phyloP scores from a whole-genome alignment of 768 basidiomycete species.

The Chalciporus pseudorubinellus region DNA sequence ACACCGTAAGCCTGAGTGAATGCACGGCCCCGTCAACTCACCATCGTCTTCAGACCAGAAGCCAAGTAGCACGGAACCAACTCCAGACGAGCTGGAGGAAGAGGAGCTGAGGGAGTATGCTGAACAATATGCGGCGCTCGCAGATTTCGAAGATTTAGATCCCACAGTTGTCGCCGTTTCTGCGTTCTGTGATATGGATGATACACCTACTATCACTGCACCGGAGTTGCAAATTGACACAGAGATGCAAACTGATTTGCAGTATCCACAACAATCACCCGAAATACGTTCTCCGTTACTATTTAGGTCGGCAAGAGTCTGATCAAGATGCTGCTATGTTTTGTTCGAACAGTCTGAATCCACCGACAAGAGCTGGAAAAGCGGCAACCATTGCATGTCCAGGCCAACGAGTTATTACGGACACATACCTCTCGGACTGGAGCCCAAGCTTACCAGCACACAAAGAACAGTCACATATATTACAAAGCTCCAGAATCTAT shows the following conservation, averaged over 20 bases:
- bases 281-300: too few relatives aligned
- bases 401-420: too few relatives aligned
- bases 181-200: constrained; percentile 23
- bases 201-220: too few relatives aligned
- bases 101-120: constrained; percentile 61
- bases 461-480: neutral
- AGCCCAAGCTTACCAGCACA: neutral
- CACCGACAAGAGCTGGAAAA: too few relatives aligned
- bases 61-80: constrained; percentile 19
- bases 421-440: too few relatives aligned
- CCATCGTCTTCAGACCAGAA: constrained; percentile 3
- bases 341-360: too few relatives aligned
- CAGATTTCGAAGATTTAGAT: constrained; percentile 50
- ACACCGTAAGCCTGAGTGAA: constrained; percentile 34
- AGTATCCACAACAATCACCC: too few relatives aligned
- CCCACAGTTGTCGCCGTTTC: constrained; percentile 12
- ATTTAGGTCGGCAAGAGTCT: too few relatives aligned
- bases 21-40: neutral
- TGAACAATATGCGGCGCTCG: constrained; percentile 45
- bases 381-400: too few relatives aligned
- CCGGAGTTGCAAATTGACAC: too few relatives aligned
- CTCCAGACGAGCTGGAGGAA: constrained; percentile 50
- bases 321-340: too few relatives aligned
- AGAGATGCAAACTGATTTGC: too few relatives aligned
- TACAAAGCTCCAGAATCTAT: neutral